Conservation (phyloP, 2,329 filamentous ascomycete species). For the Colletotrichum sp. region DNA sequence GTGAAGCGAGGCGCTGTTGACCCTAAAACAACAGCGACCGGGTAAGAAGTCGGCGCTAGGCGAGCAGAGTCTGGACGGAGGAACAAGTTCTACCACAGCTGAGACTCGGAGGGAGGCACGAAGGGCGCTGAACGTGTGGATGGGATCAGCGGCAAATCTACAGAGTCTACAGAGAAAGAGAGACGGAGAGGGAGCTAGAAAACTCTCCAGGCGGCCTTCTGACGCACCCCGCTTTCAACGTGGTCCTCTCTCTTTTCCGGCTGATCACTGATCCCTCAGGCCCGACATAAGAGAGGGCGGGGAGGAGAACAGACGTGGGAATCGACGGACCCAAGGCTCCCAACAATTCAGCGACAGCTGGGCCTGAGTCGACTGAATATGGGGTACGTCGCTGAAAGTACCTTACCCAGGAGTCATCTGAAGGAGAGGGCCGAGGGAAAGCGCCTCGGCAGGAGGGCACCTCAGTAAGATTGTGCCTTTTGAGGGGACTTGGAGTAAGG, state of each 20-base stretch:
- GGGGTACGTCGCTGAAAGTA: not conserved
- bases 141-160: not conserved
- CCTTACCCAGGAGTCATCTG: not conserved
- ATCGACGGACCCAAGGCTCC: not conserved
- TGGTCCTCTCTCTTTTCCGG: not conserved
- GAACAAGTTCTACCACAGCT: not conserved
- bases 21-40: not conserved
- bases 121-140: not conserved
- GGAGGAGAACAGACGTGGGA: not conserved
- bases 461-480: not conserved
- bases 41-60: not conserved
- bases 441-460: not conserved
- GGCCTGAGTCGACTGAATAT: not conserved
- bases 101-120: not conserved
- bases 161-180: not conserved
- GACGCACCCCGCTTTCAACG: not conserved
- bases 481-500: not conserved
- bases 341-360: not conserved
- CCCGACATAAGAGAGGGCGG: not conserved
- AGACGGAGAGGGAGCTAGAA: not conserved
- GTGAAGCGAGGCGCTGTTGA: not conserved
- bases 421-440: not conserved
- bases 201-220: not conserved
- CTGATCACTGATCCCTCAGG: not conserved
- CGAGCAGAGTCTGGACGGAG: not conserved